Evolutionary conservation across 2,329 filamentous ascomycete genomes (phyloP).

Genomic region (Lachnellula suecica): DNA sequence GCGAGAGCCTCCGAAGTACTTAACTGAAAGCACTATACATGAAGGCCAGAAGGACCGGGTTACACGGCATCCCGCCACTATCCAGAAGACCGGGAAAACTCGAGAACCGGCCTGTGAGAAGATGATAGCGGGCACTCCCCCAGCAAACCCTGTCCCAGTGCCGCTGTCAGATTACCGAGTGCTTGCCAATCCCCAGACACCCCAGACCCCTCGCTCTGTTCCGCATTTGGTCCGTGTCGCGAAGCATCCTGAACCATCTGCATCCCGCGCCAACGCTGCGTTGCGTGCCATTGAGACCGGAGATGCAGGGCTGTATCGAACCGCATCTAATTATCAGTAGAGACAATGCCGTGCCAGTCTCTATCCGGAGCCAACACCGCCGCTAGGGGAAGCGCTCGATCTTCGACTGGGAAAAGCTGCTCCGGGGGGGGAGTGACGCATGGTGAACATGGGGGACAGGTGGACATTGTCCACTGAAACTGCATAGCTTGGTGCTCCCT

Average conservation of each 20-base stretch:
- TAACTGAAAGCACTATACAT: background rate
- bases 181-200: background rate
- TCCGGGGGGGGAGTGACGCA: too few relatives aligned
- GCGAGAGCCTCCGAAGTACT: background rate
- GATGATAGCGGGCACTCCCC: background rate
- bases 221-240: background rate
- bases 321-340: too few relatives aligned
- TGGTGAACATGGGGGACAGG: background rate
- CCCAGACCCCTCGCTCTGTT: too few relatives aligned
- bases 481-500: background rate
- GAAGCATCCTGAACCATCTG: background rate
- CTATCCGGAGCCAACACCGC: too few relatives aligned
- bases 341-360: too few relatives aligned
- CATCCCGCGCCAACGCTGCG: too few relatives aligned
- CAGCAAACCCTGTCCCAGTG: background rate
- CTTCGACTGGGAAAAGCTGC: too few relatives aligned
- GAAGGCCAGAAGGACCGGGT: background rate
- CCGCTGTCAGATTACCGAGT: slow-evolving; percentile 1
- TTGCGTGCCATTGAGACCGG: too few relatives aligned
- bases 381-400: too few relatives aligned
- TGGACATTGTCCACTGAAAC: background rate
- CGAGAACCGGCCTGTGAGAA: background rate
- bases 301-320: too few relatives aligned
- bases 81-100: slow-evolving; percentile 6
- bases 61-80: slow-evolving; percentile 8